phyloP scores from a whole-genome alignment of 2,329 filamentous ascomycete genomes.

The Xylaria sp. region DNA sequence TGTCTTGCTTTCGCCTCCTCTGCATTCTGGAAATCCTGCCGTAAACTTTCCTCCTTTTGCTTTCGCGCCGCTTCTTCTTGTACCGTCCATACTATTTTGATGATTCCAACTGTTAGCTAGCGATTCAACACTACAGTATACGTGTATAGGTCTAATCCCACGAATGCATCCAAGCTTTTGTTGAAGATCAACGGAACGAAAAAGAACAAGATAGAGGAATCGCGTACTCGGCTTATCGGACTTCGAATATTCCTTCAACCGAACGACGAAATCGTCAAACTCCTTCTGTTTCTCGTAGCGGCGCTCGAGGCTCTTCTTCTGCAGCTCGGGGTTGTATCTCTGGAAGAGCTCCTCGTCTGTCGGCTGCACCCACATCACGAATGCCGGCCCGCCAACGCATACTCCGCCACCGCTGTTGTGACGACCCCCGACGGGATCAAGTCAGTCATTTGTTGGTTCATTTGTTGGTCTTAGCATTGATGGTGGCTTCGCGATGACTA shows the following conservation, averaged over 20 bases:
- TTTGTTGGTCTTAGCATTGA: not conserved
- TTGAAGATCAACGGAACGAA: not conserved
- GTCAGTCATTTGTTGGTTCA: constrained; percentile 18
- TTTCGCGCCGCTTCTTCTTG: constrained; percentile 55
- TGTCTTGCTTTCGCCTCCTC: constrained; percentile 55
- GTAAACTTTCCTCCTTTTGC: constrained; percentile 51
- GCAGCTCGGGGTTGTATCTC: constrained; percentile 94
- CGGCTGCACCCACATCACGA: constrained; percentile 83
- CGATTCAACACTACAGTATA: not conserved
- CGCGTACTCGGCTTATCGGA: constrained; percentile 88
- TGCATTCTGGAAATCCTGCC: constrained; percentile 50
- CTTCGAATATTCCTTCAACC: constrained; percentile 89
- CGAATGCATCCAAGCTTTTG: not conserved
- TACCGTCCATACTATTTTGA: constrained; percentile 57
- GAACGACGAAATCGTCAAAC: constrained; percentile 86
- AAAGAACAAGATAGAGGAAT: not conserved
- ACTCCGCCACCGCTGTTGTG: constrained; percentile 51
- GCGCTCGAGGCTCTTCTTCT: constrained; percentile 84
- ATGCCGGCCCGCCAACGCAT: constrained; percentile 84
- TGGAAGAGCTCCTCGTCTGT: constrained; percentile 93
- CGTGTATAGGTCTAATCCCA: not conserved
- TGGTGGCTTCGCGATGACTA: constrained; percentile 4
- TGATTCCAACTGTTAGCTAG: constrained; percentile 29
- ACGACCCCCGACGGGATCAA: not conserved
- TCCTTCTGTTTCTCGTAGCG: constrained; percentile 81